These are phyloP conservation scores for Cystobasidiaceae sp. DNA, from an alignment of 1,284 basidiomycete genomes.

Conservation along the genomic window DNA sequence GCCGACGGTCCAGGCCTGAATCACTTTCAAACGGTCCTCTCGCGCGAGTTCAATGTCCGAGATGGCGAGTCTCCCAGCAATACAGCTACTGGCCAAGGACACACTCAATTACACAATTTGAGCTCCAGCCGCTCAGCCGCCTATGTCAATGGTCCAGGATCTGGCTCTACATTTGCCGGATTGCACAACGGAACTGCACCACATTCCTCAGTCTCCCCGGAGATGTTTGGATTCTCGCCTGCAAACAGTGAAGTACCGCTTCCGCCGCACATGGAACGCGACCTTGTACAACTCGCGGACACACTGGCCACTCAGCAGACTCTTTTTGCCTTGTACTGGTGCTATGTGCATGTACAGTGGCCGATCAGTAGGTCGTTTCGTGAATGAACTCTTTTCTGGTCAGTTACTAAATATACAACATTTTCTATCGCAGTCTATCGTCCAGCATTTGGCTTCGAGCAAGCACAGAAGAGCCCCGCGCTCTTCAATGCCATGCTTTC, in stretches of 20 bases:
- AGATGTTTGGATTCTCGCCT: not conserved
- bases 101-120: no score
- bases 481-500: conserved; percentile 1
- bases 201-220: not conserved
- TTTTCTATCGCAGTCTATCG: not conserved
- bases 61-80: not conserved
- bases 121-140: no score
- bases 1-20: not conserved
- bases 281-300: not conserved
- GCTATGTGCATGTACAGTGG: conserved; percentile 3
- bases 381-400: no score
- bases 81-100: not conserved
- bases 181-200: no score
- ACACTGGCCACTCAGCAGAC: not conserved
- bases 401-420: no score
- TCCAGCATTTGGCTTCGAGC: not conserved
- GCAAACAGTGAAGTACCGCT: not conserved
- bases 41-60: not conserved
- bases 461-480: not conserved
- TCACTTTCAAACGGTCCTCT: not conserved
- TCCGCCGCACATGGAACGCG: not conserved
- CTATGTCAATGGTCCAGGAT: no score
- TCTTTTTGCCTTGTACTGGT: conserved; percentile 1
- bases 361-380: not conserved
- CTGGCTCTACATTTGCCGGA: no score